A percentile compares a stretch with the other conserved stretches of the same genome.
Conservation (phyloP, 129 eudicot genomes). For the Escallonia rubra region DNA sequence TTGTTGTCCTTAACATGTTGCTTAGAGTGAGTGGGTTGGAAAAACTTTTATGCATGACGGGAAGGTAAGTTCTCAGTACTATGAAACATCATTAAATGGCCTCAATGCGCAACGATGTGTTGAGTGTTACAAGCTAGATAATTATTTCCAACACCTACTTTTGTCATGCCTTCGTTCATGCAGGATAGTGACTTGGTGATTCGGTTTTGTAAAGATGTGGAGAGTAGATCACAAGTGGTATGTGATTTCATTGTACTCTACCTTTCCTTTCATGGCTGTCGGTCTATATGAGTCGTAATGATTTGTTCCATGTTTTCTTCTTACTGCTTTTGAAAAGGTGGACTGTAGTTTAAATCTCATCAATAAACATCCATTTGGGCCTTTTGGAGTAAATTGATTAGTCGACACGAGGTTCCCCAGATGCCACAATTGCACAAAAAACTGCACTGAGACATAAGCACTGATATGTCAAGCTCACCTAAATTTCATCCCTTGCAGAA, state of each 20-base stretch:
- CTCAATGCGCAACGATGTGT: slow-evolving; percentile 1
- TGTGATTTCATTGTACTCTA: neutral
- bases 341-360: neutral
- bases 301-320: no score
- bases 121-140: neutral
- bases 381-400: no score
- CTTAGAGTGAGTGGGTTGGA: slow-evolving; percentile 70
- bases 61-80: slow-evolving; percentile 36
- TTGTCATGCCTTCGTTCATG: slow-evolving; percentile 13
- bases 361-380: no score
- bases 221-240: slow-evolving; percentile 72
- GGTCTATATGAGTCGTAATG: no score
- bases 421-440: no score
- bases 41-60: slow-evolving; percentile 61
- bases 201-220: slow-evolving; percentile 87
- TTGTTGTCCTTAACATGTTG: slow-evolving; percentile 40
- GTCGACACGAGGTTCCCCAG: no score
- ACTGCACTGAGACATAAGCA: no score
- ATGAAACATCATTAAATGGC: slow-evolving; percentile 9
- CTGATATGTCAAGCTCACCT: no score
- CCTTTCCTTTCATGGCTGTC: neutral
- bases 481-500: no score
- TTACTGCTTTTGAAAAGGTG: neutral
- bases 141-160: neutral
- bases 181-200: slow-evolving; percentile 67